A percentile compares a stretch with the other conserved stretches of the same genome.
These are phyloP conservation scores for Alternaria novae-zelandiae DNA, from an alignment of 2,329 filamentous ascomycete species.

Conservation along the genomic window DNA sequence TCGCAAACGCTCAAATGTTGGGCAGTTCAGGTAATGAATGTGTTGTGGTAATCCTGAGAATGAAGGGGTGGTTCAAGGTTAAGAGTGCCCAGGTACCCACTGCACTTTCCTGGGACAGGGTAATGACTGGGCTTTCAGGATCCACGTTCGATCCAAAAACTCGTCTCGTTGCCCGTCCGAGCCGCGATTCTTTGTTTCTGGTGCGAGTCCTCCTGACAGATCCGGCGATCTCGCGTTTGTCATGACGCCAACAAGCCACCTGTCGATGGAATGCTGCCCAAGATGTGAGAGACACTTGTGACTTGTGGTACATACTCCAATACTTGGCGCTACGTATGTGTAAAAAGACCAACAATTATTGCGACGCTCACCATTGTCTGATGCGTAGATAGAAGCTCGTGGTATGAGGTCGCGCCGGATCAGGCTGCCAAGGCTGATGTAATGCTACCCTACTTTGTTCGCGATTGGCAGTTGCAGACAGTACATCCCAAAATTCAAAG, in stretches of 20 bases:
- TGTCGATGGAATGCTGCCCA: background rate
- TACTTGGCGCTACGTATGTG: background rate
- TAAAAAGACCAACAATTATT: background rate
- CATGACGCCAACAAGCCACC: background rate
- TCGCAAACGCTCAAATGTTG: background rate
- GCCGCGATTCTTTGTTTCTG: background rate
- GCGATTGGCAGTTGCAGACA: too few relatives aligned
- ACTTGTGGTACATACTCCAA: background rate
- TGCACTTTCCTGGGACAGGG: background rate
- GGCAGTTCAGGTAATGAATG: background rate
- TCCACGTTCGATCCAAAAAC: background rate
- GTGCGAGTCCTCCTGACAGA: background rate
- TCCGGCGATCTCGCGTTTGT: background rate
- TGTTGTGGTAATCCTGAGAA: background rate
- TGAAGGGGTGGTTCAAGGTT: background rate
- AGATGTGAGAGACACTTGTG: background rate
- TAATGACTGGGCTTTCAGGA: background rate
- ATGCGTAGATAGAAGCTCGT: background rate
- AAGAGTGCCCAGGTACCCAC: background rate
- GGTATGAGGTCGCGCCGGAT: background rate
- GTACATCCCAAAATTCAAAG: too few relatives aligned
- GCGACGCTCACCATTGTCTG: background rate
- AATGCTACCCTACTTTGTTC: too few relatives aligned
- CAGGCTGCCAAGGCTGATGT: background rate
- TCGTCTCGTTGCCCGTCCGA: background rate